Evolutionary conservation across 2,329 filamentous ascomycete genomes (phyloP).

Genomic region (Balansia obtecta): DNA sequence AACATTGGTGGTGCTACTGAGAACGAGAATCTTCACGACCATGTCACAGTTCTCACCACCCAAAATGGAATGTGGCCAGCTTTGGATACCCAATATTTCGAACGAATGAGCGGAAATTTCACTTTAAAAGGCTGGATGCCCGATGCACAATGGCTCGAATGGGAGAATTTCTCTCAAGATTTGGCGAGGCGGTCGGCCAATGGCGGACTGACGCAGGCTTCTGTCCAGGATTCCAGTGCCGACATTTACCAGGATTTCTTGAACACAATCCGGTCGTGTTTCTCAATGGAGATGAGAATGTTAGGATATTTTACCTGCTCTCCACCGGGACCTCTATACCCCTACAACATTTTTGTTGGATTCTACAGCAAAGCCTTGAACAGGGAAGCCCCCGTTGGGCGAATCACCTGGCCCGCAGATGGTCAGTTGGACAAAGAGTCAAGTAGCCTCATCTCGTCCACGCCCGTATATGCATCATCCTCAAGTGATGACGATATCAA

Average conservation of each 20-base stretch:
- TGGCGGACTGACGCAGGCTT: neutral
- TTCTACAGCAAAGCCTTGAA: conserved; percentile 10
- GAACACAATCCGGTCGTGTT: conserved; percentile 25
- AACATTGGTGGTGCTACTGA: neutral
- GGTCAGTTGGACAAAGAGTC: conserved; percentile 14
- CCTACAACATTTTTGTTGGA: conserved; percentile 21
- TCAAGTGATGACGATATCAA: conserved; percentile 10
- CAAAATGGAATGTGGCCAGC: conserved; percentile 20
- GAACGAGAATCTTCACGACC: neutral
- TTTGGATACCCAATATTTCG: conserved; percentile 21
- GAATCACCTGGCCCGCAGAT: conserved; percentile 14
- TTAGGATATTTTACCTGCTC: conserved; percentile 13
- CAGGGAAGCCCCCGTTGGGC: neutral
- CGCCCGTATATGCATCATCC: conserved; percentile 2
- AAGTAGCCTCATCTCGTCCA: neutral
- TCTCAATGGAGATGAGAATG: conserved; percentile 33
- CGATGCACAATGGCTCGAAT: conserved; percentile 22
- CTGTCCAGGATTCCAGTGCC: conserved; percentile 3
- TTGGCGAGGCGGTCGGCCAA: conserved; percentile 14
- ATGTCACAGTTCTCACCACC: conserved; percentile 12
- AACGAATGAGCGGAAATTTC: conserved; percentile 25
- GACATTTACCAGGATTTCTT: conserved; percentile 12
- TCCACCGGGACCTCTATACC: conserved; percentile 14
- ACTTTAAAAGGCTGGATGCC: conserved; percentile 32
- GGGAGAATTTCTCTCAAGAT: conserved; percentile 17